phyloP scores from a whole-genome alignment of 805 yeast species.

The Yamadazyma philogaea region DNA sequence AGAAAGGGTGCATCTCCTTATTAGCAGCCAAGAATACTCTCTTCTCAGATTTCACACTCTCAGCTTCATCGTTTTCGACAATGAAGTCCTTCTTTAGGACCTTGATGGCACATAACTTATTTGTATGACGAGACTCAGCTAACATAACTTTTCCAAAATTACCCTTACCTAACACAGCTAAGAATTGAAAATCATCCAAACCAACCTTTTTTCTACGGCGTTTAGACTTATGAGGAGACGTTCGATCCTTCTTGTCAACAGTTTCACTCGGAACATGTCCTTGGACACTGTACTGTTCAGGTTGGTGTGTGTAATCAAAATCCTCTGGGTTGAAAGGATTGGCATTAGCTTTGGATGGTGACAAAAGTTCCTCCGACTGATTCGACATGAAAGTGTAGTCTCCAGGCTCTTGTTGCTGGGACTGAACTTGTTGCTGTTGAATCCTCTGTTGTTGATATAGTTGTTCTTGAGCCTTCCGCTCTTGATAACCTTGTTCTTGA shows the following conservation, averaged over 20 bases:
- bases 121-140: constrained; percentile 85
- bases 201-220: constrained; percentile 72
- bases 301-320: constrained; percentile 27
- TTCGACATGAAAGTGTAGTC: constrained; percentile 24
- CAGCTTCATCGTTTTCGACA: constrained; percentile 93
- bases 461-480: neutral
- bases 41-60: constrained; percentile 91
- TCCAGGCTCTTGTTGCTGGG: constrained; percentile 2
- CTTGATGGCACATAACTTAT: constrained; percentile 87
- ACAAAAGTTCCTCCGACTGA: constrained; percentile 18
- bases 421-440: constrained; percentile 1
- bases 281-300: constrained; percentile 14
- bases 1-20: constrained; percentile 86
- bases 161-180: constrained; percentile 97
- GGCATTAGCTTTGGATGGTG: constrained; percentile 7
- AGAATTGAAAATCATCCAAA: constrained; percentile 87
- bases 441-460: neutral
- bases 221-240: constrained; percentile 24
- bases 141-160: constrained; percentile 98
- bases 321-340: constrained; percentile 16
- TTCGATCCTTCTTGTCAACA: constrained; percentile 7
- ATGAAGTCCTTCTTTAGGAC: constrained; percentile 95
- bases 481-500: neutral
- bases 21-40: constrained; percentile 84
- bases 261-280: constrained; percentile 2